phyloP scores from a whole-genome alignment of 2,329 filamentous ascomycete species.

The Colletotrichum orchidophilum region DNA sequence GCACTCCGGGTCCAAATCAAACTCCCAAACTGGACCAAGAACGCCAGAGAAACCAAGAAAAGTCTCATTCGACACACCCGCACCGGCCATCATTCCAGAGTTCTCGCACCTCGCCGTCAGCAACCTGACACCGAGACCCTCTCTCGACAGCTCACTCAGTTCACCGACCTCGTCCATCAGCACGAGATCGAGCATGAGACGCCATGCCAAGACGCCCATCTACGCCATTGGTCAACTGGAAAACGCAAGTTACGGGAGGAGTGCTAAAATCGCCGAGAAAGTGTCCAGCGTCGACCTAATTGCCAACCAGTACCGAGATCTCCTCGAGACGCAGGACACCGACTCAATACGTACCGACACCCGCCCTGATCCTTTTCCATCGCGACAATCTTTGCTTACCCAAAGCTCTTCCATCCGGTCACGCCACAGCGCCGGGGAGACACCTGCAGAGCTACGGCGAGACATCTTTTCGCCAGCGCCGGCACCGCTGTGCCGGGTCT shows the following conservation, averaged over 20 bases:
- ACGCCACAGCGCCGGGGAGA: background rate
- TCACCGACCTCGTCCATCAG: slow-evolving; percentile 34
- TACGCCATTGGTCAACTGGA: slow-evolving; percentile 61
- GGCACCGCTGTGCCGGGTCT: background rate
- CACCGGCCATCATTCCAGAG: slow-evolving; percentile 42
- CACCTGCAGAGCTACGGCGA: background rate
- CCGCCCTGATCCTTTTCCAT: slow-evolving; percentile 38
- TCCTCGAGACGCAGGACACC: slow-evolving; percentile 53
- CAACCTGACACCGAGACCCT: slow-evolving; percentile 34
- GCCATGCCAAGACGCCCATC: slow-evolving; percentile 62
- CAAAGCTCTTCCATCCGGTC: background rate
- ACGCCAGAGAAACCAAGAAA: background rate
- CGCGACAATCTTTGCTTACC: slow-evolving; percentile 10
- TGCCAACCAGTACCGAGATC: slow-evolving; percentile 59
- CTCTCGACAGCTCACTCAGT: slow-evolving; percentile 31
- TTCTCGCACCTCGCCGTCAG: slow-evolving; percentile 47
- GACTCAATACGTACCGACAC: slow-evolving; percentile 45
- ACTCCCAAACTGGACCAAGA: slow-evolving; percentile 25
- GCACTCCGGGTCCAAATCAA: slow-evolving; percentile 27
- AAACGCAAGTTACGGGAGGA: slow-evolving; percentile 37
- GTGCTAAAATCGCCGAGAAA: slow-evolving; percentile 41
- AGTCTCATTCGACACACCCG: slow-evolving; percentile 35
- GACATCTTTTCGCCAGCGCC: background rate
- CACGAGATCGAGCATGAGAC: slow-evolving; percentile 46
- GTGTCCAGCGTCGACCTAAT: slow-evolving; percentile 57